These are phyloP conservation scores for Cladophialophora psammophila DNA, from an alignment of 2,329 filamentous ascomycete species.

Conservation along the genomic window DNA sequence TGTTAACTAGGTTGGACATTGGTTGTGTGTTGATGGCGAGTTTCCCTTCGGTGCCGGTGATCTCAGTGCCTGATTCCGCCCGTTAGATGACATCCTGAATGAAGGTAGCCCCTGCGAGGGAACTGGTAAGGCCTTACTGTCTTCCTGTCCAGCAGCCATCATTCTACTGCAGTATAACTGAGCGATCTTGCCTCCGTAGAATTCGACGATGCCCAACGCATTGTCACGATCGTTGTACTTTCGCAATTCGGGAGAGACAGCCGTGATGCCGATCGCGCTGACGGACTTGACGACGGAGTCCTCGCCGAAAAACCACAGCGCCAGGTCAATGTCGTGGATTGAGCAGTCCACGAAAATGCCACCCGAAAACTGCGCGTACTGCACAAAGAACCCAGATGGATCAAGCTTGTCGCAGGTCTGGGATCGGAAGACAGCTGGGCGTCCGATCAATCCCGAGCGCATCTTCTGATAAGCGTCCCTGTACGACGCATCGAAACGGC, in stretches of 20 bases:
- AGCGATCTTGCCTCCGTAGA: slow-evolving; percentile 68
- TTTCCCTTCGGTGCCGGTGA: slow-evolving; percentile 72
- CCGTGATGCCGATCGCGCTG: slow-evolving; percentile 64
- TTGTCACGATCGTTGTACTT: slow-evolving; percentile 69
- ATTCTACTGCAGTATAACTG: slow-evolving; percentile 70
- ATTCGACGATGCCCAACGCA: slow-evolving; percentile 70
- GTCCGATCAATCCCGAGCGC: slow-evolving; percentile 63
- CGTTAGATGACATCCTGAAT: background rate
- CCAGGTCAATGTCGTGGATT: slow-evolving; percentile 73
- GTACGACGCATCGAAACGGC: slow-evolving; percentile 72
- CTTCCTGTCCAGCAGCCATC: slow-evolving; percentile 73
- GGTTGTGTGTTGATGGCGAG: slow-evolving; percentile 68
- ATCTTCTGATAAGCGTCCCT: slow-evolving; percentile 64
- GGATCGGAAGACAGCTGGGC: slow-evolving; percentile 66
- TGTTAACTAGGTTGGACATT: slow-evolving; percentile 61
- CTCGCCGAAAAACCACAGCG: slow-evolving; percentile 69
- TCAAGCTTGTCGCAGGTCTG: slow-evolving; percentile 74
- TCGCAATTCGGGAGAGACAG: slow-evolving; percentile 64
- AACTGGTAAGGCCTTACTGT: slow-evolving; percentile 44
- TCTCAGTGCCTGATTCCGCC: slow-evolving; percentile 57
- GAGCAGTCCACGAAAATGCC: slow-evolving; percentile 76
- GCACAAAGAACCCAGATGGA: slow-evolving; percentile 71
- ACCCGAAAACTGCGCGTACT: slow-evolving; percentile 69
- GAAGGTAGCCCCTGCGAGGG: slow-evolving; percentile 42
- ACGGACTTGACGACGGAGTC: slow-evolving; percentile 63